phyloP scores from a whole-genome alignment of 2,329 filamentous ascomycete genomes.

The Leptographium radiaticola region DNA sequence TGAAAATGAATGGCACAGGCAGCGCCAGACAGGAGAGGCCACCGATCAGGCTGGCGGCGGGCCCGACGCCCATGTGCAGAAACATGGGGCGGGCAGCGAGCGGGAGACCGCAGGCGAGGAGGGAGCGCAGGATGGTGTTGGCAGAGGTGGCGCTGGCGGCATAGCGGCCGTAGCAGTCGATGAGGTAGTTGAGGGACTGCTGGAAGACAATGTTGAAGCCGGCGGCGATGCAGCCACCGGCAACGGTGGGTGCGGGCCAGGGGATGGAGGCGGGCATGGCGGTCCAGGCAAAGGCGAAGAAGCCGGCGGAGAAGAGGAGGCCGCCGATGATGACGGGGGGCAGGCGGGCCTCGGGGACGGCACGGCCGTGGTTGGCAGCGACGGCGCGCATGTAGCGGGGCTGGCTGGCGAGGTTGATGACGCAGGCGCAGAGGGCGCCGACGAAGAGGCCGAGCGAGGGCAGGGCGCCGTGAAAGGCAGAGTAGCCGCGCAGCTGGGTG shows the following conservation, averaged over 20 bases:
- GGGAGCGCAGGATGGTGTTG: slow-evolving; percentile 43
- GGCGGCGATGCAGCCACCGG: slow-evolving; percentile 25
- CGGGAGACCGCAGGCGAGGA: slow-evolving; percentile 46
- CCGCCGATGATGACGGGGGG: slow-evolving; percentile 32
- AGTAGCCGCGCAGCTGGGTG: slow-evolving; percentile 34
- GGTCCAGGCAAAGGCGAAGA: slow-evolving; percentile 21
- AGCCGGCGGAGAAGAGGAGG: slow-evolving; percentile 25
- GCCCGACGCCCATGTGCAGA: slow-evolving; percentile 17
- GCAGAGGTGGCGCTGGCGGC: slow-evolving; percentile 52
- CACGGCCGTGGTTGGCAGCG: slow-evolving; percentile 13
- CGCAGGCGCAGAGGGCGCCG: slow-evolving; percentile 37
- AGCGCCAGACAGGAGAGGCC: slow-evolving; percentile 33
- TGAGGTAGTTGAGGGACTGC: slow-evolving; percentile 37
- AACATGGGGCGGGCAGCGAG: slow-evolving; percentile 49
- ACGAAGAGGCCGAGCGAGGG: slow-evolving; percentile 36
- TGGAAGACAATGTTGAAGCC: slow-evolving; percentile 34
- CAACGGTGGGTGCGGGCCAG: slow-evolving; percentile 10
- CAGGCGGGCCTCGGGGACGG: slow-evolving; percentile 26
- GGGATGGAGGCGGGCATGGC: slow-evolving; percentile 3
- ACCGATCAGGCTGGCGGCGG: slow-evolving; percentile 10
- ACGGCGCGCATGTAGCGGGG: slow-evolving; percentile 30
- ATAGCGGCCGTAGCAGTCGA: slow-evolving; percentile 40
- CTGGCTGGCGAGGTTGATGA: slow-evolving; percentile 29
- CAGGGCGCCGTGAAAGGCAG: slow-evolving; percentile 48
- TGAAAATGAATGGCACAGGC: slow-evolving; percentile 28